phyloP scores from a whole-genome alignment of 2,329 filamentous ascomycete genomes.

The Fusarium veterinarium region DNA sequence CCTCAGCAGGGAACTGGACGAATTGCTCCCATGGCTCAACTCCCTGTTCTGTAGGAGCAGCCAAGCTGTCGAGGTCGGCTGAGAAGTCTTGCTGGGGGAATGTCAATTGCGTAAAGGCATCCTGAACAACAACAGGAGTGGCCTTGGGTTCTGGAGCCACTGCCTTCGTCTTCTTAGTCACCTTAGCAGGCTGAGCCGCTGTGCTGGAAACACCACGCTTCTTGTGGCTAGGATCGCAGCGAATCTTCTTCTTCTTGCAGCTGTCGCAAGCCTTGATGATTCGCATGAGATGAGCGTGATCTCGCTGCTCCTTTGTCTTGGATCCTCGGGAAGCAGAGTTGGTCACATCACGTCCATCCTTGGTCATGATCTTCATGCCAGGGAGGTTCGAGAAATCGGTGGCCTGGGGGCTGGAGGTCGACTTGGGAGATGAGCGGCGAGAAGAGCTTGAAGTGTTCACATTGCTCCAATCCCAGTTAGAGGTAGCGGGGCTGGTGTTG shows the following conservation, averaged over 20 bases:
- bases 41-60: conserved; percentile 20
- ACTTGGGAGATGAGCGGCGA: conserved; percentile 44
- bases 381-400: conserved; percentile 65
- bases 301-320: conserved; percentile 75
- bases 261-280: conserved; percentile 75
- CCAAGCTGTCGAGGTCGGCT: conserved; percentile 37
- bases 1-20: conserved; percentile 55
- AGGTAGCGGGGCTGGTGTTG: conserved; percentile 61
- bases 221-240: conserved; percentile 71
- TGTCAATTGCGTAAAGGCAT: conserved; percentile 19
- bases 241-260: conserved; percentile 72
- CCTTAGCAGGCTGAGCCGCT: conserved; percentile 49
- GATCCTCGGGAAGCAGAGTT: conserved; percentile 70
- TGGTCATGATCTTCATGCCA: conserved; percentile 75
- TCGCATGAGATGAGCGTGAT: conserved; percentile 74
- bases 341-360: conserved; percentile 71
- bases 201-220: conserved; percentile 54
- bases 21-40: conserved; percentile 59
- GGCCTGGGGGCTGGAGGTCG: conserved; percentile 46
- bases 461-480: conserved; percentile 61
- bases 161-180: conserved; percentile 57
- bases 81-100: conserved; percentile 39
- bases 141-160: conserved; percentile 26
- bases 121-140: conserved; percentile 13
- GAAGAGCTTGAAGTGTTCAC: conserved; percentile 49